Evolutionary conservation across 768 basidiomycete species (phyloP), one percentile per base, ranked within the genome.

Genomic region (Amanita phalloides): DNA sequence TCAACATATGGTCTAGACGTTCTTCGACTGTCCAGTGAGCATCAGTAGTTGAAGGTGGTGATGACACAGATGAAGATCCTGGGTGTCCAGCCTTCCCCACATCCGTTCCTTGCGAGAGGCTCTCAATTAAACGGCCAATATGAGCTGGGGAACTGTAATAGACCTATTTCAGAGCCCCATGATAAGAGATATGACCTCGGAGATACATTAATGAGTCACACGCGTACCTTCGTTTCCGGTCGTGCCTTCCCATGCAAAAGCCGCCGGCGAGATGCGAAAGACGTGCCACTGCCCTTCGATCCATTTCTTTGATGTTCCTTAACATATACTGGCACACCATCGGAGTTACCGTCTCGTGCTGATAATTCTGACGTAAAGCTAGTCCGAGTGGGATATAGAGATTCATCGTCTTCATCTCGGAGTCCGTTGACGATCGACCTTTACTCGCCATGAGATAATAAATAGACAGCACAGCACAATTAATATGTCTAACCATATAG

Each of bases 351-450:
- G 41, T 71, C 73, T 49, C 71, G 72, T 49, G 67, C 62, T 37
- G 84, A 85, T 62, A 81, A 85, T 58, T 88, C 86, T 36, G 89
- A 90, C 36, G 76, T 72, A 63, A 89, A 81, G 62, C 87, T 90
- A 10, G 74, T 68, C 48, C 89, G 81, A 55, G 76, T 74, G 23
- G 77, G 75, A 62, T 85, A 84, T 57, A 75, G 64, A 35, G 82
- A 83, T 55, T 86, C 84, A 11, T 78, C 73, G 57, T 89, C 86
- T 14, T 82, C 83, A 49, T 87, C 85, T 47, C 90, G 82, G 56
- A 92, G 69, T 11, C 86, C 85, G 59, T 90, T 88, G 45, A 92
- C 86, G 58, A 91, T 85, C 55, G 81, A 82, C 87, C 87, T 86
- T 60, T 45, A 55, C 51, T 49, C 33, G 43, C 17, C 51, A 53